Conservation (phyloP, 2,329 filamentous ascomycete genomes). For the Penicillium brevicompactum region DNA sequence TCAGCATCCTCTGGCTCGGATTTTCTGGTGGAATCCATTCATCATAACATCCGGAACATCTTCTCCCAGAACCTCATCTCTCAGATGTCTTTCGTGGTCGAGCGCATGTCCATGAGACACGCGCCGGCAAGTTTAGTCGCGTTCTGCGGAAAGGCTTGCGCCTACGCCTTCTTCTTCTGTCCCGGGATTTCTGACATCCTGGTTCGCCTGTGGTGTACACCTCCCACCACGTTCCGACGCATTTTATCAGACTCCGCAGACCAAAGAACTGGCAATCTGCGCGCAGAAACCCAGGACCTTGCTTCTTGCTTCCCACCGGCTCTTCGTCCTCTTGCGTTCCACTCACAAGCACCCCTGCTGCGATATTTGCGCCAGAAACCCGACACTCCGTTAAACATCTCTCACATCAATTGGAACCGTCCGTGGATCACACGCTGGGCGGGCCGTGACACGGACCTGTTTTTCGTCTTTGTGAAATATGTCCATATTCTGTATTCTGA, state of each 20-base stretch:
- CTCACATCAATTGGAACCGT: conserved; percentile 79
- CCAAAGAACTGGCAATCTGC: conserved; percentile 54
- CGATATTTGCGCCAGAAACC: conserved; percentile 65
- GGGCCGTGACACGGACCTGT: conserved; percentile 82
- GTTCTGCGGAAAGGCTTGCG: conserved; percentile 87
- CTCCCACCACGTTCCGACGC: conserved; percentile 68
- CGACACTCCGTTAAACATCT: conserved; percentile 67
- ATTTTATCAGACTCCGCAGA: conserved; percentile 70
- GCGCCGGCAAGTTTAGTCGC: conserved; percentile 72
- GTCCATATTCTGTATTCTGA: conserved; percentile 79
- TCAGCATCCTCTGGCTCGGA: conserved; percentile 60
- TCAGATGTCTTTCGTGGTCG: conserved; percentile 84
- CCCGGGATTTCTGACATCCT: conserved; percentile 83
- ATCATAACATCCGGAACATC: conserved; percentile 86
- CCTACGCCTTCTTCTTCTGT: conserved; percentile 92
- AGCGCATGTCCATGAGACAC: conserved; percentile 81
- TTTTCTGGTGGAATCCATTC: conserved; percentile 73
- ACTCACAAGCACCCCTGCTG: conserved; percentile 62
- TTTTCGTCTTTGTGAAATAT: conserved; percentile 90
- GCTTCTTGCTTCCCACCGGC: conserved; percentile 69
- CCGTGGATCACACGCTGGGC: conserved; percentile 85
- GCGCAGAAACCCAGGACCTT: conserved; percentile 63
- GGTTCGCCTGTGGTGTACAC: conserved; percentile 76
- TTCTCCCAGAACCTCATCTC: conserved; percentile 79
- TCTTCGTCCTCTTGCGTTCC: conserved; percentile 63